phyloP scores from a whole-genome alignment of 139 green algal species.

The Ulvella scutata region DNA sequence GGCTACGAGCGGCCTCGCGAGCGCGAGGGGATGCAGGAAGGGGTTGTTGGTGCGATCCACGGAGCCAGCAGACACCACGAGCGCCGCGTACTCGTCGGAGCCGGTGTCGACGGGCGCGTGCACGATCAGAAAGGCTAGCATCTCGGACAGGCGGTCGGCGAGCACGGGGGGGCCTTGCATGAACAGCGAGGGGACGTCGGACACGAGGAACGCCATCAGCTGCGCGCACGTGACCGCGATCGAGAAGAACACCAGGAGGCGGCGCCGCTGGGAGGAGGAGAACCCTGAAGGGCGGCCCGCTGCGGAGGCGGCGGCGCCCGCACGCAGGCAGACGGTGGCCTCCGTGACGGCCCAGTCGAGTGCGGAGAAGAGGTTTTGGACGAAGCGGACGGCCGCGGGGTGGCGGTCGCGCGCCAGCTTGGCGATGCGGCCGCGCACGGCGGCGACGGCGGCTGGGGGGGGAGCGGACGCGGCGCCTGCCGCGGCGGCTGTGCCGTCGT shows the following conservation, averaged over 20 bases:
- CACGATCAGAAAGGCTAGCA: background rate
- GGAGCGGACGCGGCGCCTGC: background rate
- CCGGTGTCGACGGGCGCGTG: background rate
- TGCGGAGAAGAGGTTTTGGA: background rate
- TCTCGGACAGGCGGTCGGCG: conserved; percentile 1
- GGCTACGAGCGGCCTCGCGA: background rate
- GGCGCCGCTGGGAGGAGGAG: background rate
- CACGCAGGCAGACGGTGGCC: background rate
- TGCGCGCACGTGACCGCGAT: conserved; percentile 1
- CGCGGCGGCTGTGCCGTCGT: background rate
- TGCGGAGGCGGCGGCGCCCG: background rate
- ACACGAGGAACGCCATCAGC: background rate
- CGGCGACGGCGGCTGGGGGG: background rate
- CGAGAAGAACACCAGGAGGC: conserved; percentile 4
- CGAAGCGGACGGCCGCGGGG: background rate
- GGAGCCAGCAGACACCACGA: background rate
- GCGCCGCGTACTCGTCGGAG: background rate
- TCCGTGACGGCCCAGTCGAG: conserved; percentile 1
- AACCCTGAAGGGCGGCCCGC: background rate
- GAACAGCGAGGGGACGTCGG: background rate
- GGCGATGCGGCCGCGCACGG: background rate
- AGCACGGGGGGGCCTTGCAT: background rate
- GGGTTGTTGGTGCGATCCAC: background rate
- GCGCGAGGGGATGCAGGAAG: background rate
- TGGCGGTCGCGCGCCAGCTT: background rate